Evolutionary conservation across 495 filamentous ascomycete species (phyloP).

Genomic region (Penicillium psychrofluorescens): DNA sequence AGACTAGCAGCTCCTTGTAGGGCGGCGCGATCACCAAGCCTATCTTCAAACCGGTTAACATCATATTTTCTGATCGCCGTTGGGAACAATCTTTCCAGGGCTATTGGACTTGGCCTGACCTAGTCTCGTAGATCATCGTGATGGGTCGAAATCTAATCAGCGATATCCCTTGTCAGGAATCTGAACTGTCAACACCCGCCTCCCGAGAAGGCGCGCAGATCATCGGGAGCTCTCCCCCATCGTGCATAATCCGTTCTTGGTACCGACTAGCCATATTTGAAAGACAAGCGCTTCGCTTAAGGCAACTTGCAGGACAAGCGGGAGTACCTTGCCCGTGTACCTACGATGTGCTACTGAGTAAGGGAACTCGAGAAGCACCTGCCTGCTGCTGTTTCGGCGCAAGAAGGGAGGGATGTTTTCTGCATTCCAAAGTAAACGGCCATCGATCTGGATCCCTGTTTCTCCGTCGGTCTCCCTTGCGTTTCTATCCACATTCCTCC

Average conservation of each 20-base stretch:
- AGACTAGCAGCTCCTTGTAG: no score
- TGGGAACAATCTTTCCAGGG: no score
- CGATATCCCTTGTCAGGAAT: conserved; percentile 1
- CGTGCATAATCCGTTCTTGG: conserved; percentile 4
- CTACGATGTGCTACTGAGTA: no score
- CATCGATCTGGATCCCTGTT: conserved; percentile 9
- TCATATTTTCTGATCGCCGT: no score
- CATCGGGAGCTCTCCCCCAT: conserved; percentile 6
- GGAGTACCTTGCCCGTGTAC: no score
- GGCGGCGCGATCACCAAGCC: no score
- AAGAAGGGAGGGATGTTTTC: conserved; percentile 4
- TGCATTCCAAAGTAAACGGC: conserved; percentile 21
- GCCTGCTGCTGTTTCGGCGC: background rate
- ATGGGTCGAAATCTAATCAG: conserved; percentile 4
- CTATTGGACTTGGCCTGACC: background rate
- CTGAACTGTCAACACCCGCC: conserved; percentile 14
- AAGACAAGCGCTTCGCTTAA: no score
- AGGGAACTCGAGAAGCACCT: no score
- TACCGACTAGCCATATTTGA: background rate
- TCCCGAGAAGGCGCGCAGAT: conserved; percentile 1
- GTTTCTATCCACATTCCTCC: conserved; percentile 9
- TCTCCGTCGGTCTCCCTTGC: conserved; percentile 17
- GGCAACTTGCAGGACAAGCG: no score
- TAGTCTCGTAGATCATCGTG: conserved; percentile 10
- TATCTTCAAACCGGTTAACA: no score